Conservation (phyloP, 768 basidiomycete genomes). For the Russula sp. region DNA sequence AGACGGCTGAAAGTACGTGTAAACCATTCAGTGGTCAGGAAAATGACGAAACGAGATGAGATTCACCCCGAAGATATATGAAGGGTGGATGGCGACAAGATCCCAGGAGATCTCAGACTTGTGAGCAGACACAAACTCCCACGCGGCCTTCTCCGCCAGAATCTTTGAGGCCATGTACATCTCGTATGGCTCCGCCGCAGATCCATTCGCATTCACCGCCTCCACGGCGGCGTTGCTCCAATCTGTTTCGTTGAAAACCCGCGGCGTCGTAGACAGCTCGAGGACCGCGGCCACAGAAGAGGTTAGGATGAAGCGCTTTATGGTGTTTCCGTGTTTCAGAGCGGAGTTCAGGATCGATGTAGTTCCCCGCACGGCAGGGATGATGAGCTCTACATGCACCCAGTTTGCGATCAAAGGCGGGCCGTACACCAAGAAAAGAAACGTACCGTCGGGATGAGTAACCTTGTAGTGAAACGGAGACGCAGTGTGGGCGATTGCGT, state of each 20-base stretch:
- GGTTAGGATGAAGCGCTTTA: constrained; percentile 56
- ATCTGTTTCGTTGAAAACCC: constrained; percentile 24
- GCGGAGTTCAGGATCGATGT: too few species aligned
- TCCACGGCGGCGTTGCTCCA: constrained; percentile 53
- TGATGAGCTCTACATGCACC: too few species aligned
- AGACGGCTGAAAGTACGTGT: constrained; percentile 25
- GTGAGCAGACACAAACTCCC: constrained; percentile 43
- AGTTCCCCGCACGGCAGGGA: too few species aligned
- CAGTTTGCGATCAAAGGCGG: too few species aligned
- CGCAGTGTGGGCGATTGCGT: too few species aligned
- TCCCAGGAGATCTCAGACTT: constrained; percentile 45
- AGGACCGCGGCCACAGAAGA: constrained; percentile 48
- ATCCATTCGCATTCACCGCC: constrained; percentile 44
- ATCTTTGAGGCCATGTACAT: constrained; percentile 57
- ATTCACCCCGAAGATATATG: constrained; percentile 29
- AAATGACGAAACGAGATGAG: background rate
- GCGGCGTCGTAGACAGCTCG: constrained; percentile 26
- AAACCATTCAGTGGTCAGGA: background rate
- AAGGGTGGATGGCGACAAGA: constrained; percentile 48
- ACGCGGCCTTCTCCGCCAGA: constrained; percentile 55
- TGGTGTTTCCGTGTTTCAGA: too few species aligned
- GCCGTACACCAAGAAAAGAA: too few species aligned
- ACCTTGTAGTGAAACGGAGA: too few species aligned
- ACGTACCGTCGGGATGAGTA: too few species aligned
- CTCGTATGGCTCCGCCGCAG: constrained; percentile 32